These are phyloP conservation scores for Keqinozyma sinolaborantium DNA, from an alignment of 1,139 yeast genomes.

Conservation along the genomic window DNA sequence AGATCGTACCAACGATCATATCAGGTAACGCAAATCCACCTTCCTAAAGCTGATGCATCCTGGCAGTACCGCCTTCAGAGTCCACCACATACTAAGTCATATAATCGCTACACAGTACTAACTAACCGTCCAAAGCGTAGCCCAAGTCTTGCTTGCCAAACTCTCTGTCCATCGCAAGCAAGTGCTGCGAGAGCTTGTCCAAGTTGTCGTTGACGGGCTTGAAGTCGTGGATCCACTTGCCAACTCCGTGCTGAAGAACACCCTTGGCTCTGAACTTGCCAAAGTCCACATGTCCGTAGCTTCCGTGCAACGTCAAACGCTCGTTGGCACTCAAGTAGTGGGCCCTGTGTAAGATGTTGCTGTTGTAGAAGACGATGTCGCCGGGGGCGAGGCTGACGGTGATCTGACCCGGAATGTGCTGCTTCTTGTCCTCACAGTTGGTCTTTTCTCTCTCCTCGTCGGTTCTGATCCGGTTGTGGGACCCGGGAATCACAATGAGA, in stretches of 20 bases:
- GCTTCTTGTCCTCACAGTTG: slow-evolving; percentile 28
- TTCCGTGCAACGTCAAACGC: slow-evolving; percentile 51
- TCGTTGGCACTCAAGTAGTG: slow-evolving; percentile 36
- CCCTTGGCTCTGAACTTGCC: slow-evolving; percentile 49
- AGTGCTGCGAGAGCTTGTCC: slow-evolving; percentile 28
- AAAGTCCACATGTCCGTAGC: slow-evolving; percentile 45
- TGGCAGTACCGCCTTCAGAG: too few species aligned
- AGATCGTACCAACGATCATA: too few species aligned
- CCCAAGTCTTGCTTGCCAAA: slow-evolving; percentile 40
- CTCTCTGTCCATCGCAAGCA: slow-evolving; percentile 34
- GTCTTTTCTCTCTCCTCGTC: slow-evolving; percentile 45
- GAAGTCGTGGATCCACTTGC: slow-evolving; percentile 45
- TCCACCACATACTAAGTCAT: too few species aligned
- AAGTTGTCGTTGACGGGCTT: slow-evolving; percentile 35
- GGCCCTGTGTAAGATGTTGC: slow-evolving; percentile 52
- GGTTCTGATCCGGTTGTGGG: slow-evolving; percentile 47
- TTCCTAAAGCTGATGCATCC: too few species aligned
- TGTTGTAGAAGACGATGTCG: slow-evolving; percentile 52
- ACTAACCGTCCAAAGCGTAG: slow-evolving; percentile 42
- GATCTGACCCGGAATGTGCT: slow-evolving; percentile 38
- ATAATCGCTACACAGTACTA: not conserved
- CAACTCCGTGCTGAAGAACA: slow-evolving; percentile 54
- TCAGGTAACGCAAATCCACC: too few species aligned
- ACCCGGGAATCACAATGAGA: slow-evolving; percentile 49
- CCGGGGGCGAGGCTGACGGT: slow-evolving; percentile 48